These are phyloP conservation scores for Hygrophoropsis aurantiaca DNA, from an alignment of 768 basidiomycete species.

Conservation along the genomic window DNA sequence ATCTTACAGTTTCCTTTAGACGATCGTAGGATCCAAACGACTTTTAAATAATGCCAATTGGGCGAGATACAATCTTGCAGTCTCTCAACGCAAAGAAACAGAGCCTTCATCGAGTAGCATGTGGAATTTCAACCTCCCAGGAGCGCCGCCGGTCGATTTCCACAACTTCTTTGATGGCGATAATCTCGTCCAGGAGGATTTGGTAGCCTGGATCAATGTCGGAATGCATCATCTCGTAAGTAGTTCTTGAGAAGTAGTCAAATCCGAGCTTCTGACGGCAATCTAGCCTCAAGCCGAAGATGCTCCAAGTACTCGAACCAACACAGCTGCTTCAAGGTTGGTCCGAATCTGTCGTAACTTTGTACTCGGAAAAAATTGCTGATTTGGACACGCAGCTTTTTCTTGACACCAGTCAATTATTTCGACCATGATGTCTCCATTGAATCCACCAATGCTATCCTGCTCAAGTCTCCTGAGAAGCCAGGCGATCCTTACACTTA, in stretches of 20 bases:
- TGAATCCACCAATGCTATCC: conserved; percentile 53
- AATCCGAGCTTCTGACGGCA: background rate
- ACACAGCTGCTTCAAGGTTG: conserved; percentile 53
- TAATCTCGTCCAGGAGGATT: conserved; percentile 60
- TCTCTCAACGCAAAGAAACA: conserved; percentile 57
- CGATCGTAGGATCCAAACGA: conserved; percentile 58
- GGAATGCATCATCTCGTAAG: conserved; percentile 65
- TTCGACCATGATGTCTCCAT: conserved; percentile 64
- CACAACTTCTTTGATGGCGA: conserved; percentile 66
- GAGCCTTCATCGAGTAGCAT: conserved; percentile 57
- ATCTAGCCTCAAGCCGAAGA: conserved; percentile 61
- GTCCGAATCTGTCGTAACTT: conserved; percentile 7
- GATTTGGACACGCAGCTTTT: conserved; percentile 37
- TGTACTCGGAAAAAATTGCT: background rate
- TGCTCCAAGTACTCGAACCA: conserved; percentile 59
- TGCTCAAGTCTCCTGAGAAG: conserved; percentile 39
- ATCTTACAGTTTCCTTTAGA: conserved; percentile 30
- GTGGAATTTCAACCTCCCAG: conserved; percentile 68
- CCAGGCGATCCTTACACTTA: conserved; percentile 39
- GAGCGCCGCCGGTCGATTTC: conserved; percentile 53
- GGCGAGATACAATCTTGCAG: conserved; percentile 62
- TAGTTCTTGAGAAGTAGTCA: background rate
- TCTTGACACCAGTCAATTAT: conserved; percentile 63
- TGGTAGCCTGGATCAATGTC: conserved; percentile 66
- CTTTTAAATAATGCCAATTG: conserved; percentile 63